Evolutionary conservation across 1,284 basidiomycete species (phyloP), one percentile per base, ranked within the genome.

Genomic region (Cryptococcus neoformans): DNA sequence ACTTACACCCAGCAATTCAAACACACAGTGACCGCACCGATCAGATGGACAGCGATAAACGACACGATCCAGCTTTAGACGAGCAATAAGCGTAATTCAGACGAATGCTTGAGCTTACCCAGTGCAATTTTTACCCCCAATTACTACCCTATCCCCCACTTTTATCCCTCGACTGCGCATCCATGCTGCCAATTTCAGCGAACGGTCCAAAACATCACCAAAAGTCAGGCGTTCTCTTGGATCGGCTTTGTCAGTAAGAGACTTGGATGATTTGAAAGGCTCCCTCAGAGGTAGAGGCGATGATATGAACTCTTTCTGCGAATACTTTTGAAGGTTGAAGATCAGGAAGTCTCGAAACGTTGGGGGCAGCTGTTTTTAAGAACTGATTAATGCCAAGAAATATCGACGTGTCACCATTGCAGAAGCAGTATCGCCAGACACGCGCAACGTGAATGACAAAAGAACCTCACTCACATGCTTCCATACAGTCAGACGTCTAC

Each of bases 1-100:
- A 64, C 73, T 69, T 40, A 73, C 70, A 76, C 58, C 62, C 70
- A 73, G 10, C 68, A 64, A 58, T 76, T 76, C n/a, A 76, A 58
- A 16, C 58, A 64, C 10, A 74, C 68, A 0, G 67, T 54, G 3
- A 74, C 63, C 0, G 66, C 74, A 12, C 72, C 74, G 45, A 76
- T 64, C 34, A 76, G 59, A 40, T 74, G 68, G 2, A 53, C 54
- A 1, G 73, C 74, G 4, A 70, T 51, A 47, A 69, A 76, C 1
- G 64, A 28, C 2, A 68, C 61, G 21, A 74, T 56, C 70, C 73
- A 76, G 16, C 68, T 69, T 36, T 17, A 9, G 37, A 38, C 48
- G 44, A 50, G 12, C 44, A 17, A 51, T 11, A 48, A 53, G 35
- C 34, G 4, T 40, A 9, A 12, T 38, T 8, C 9, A 2, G 7